Percentiles rank a stretch among this genome's conserved stretches.
phyloP scores from a whole-genome alignment of 1,284 basidiomycete species.

The Heliocybe sulcata region DNA sequence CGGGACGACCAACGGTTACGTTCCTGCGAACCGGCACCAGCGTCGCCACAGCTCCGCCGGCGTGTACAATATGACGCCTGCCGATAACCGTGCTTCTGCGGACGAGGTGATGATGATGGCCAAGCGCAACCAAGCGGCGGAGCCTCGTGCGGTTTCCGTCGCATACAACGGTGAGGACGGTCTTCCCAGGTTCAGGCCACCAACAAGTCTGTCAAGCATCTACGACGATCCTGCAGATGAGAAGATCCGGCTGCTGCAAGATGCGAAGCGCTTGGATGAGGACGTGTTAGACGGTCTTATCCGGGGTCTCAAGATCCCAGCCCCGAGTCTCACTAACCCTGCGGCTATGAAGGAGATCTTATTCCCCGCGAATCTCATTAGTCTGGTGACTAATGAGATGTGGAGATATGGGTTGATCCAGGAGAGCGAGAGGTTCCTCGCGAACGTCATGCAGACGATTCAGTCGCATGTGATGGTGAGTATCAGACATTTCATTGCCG shows the following conservation, averaged over 20 bases:
- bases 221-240: constrained; percentile 91
- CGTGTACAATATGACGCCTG: constrained; percentile 57
- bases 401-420: constrained; percentile 98
- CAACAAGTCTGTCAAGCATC: constrained; percentile 69
- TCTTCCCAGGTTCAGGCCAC: constrained; percentile 55
- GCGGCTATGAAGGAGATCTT: constrained; percentile 95
- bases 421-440: constrained; percentile 96
- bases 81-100: constrained; percentile 61
- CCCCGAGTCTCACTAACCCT: constrained; percentile 85
- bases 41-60: constrained; percentile 84
- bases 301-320: constrained; percentile 88
- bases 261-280: constrained; percentile 87
- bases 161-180: constrained; percentile 80
- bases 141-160: constrained; percentile 89
- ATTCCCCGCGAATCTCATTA: constrained; percentile 99
- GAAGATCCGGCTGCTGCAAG: constrained; percentile 91
- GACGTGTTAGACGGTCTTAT: constrained; percentile 92
- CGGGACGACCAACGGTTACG: constrained; percentile 10
- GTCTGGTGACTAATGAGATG: constrained; percentile 98
- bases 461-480: constrained; percentile 97
- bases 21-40: constrained; percentile 38
- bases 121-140: constrained; percentile 67
- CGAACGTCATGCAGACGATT: constrained; percentile 98
- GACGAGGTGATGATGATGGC: constrained; percentile 77
- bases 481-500: constrained; percentile 6